Conservation (phyloP, 1,284 basidiomycete species). For the Singerocomus inundabilis region DNA sequence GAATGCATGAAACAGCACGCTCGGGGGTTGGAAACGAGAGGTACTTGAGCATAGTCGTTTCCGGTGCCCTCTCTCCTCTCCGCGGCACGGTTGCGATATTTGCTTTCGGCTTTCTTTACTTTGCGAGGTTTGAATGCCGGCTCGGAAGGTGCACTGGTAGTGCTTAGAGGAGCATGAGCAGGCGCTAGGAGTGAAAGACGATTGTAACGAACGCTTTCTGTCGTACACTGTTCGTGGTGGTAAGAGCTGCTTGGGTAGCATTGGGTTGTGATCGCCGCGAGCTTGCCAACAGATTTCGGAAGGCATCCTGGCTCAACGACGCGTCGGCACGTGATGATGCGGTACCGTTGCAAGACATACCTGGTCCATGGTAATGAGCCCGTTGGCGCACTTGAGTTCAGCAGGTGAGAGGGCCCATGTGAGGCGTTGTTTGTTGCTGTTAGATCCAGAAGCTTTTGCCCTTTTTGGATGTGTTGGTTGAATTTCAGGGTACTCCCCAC, state of each 20-base stretch:
- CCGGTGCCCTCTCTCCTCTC: slow-evolving; percentile 62
- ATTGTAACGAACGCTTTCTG: slow-evolving; percentile 22
- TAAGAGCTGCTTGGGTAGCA: not conserved
- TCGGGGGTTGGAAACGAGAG: not conserved
- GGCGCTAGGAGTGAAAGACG: not conserved
- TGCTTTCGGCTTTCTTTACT: slow-evolving; percentile 57
- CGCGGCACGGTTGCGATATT: slow-evolving; percentile 68
- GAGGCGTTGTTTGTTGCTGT: slow-evolving; percentile 28
- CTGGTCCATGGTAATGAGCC: slow-evolving; percentile 26
- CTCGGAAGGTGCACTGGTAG: slow-evolving; percentile 40
- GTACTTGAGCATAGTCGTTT: slow-evolving; percentile 69
- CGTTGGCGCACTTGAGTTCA: not conserved
- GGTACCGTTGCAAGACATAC: slow-evolving; percentile 7
- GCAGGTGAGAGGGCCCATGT: not conserved
- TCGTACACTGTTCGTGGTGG: slow-evolving; percentile 10
- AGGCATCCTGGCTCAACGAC: slow-evolving; percentile 36
- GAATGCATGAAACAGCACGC: slow-evolving; percentile 5
- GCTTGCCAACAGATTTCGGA: slow-evolving; percentile 36
- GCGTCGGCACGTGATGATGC: not conserved
- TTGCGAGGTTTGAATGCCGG: slow-evolving; percentile 75
- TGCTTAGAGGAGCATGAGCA: slow-evolving; percentile 19
- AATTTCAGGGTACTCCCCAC: slow-evolving; percentile 1
- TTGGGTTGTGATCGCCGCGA: slow-evolving; percentile 21
- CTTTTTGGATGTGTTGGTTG: slow-evolving; percentile 12
- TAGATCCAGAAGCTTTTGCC: slow-evolving; percentile 28